Conservation (phyloP, 2,329 filamentous ascomycete species). For the Aspergillus piperis region DNA sequence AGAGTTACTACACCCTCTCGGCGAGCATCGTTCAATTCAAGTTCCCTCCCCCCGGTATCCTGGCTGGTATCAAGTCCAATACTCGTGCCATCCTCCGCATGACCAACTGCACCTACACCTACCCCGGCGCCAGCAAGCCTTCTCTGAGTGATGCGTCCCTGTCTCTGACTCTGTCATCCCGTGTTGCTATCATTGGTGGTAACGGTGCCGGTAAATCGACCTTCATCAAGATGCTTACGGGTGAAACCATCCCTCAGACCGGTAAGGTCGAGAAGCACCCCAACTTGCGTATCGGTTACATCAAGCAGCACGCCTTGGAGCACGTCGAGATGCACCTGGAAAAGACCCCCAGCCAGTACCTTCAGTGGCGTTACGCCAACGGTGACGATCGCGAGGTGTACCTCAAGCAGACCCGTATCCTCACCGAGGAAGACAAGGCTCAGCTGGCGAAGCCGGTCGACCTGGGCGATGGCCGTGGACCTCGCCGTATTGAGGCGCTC, state of each 20-base stretch:
- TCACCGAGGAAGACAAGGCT: slow-evolving; percentile 79
- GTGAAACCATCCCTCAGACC: slow-evolving; percentile 78
- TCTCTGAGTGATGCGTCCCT: slow-evolving; percentile 88
- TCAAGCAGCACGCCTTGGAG: slow-evolving; percentile 98
- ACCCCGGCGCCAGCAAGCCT: slow-evolving; percentile 84
- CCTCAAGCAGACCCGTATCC: slow-evolving; percentile 92
- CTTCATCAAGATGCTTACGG: slow-evolving; percentile 94
- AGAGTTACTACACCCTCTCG: slow-evolving; percentile 96
- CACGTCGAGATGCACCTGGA: slow-evolving; percentile 99
- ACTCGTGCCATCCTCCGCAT: slow-evolving; percentile 95
- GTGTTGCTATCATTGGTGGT: slow-evolving; percentile 92
- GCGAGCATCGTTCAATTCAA: slow-evolving; percentile 91
- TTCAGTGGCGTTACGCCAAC: slow-evolving; percentile 97
- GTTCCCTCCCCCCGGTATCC: slow-evolving; percentile 92
- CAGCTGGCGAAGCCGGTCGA: slow-evolving; percentile 94
- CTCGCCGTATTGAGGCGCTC: slow-evolving; percentile 77
- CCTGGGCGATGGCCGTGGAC: slow-evolving; percentile 76
- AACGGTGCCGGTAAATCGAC: slow-evolving; percentile 99
- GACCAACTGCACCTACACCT: slow-evolving; percentile 88
- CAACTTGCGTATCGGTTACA: slow-evolving; percentile 97
- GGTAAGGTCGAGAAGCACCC: slow-evolving; percentile 98
- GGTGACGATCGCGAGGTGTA: slow-evolving; percentile 96
- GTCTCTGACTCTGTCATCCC: slow-evolving; percentile 82
- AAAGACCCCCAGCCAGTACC: slow-evolving; percentile 98
- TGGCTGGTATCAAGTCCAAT: slow-evolving; percentile 91